These are phyloP conservation scores for Claviceps lovelessii DNA, from an alignment of 2,329 filamentous ascomycete genomes.

Conservation along the genomic window DNA sequence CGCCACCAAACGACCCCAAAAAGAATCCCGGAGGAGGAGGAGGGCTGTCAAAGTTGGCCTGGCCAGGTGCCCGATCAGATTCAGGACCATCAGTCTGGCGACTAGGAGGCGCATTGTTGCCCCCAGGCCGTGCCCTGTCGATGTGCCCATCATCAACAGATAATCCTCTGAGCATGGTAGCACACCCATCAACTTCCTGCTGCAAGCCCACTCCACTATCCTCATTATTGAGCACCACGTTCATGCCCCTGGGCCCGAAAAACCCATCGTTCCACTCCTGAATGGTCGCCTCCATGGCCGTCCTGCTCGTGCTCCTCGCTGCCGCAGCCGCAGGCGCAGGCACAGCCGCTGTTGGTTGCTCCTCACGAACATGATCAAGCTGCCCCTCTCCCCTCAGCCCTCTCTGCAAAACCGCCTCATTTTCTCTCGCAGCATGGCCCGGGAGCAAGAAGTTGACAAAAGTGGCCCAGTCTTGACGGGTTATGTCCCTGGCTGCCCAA, in stretches of 20 bases:
- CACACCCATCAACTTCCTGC: conserved; percentile 5
- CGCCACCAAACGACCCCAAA: background rate
- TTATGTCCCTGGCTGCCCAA: conserved; percentile 30
- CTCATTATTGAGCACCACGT: conserved; percentile 21
- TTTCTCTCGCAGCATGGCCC: conserved; percentile 27
- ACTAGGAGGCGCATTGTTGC: background rate
- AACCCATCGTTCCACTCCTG: conserved; percentile 44
- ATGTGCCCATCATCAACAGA: conserved; percentile 22
- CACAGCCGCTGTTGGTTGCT: conserved; percentile 2
- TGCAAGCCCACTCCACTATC: conserved; percentile 4
- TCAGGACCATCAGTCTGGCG: background rate
- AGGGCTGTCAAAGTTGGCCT: background rate
- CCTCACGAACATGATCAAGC: conserved; percentile 20
- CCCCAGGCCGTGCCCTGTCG: too few relatives aligned
- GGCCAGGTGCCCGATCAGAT: background rate
- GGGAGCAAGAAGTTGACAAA: conserved; percentile 44
- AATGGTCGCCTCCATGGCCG: conserved; percentile 26
- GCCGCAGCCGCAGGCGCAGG: conserved; percentile 3
- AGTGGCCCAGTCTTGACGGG: conserved; percentile 41
- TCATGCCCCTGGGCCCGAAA: conserved; percentile 36
- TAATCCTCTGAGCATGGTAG: conserved; percentile 18
- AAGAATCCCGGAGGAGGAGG: background rate
- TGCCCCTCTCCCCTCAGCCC: conserved; percentile 34
- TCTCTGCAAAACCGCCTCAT: conserved; percentile 33
- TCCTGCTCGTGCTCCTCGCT: conserved; percentile 9